Percentiles rank a stretch among this genome's conserved stretches.
These are phyloP conservation scores for Simmondsia chinensis DNA, from an alignment of 148 eudicot genomes.

Conservation along the genomic window DNA sequence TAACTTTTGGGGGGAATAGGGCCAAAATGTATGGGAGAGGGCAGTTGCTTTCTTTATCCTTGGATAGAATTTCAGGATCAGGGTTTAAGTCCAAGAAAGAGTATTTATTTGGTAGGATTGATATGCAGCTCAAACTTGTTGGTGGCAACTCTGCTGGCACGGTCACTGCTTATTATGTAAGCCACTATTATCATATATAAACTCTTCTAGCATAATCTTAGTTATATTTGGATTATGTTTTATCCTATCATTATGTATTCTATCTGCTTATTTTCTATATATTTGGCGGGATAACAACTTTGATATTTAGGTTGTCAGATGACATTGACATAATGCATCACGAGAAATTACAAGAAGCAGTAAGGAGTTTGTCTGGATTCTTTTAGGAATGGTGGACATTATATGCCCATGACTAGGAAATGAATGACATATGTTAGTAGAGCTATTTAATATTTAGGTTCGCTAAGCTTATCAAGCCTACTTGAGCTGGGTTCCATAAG, in stretches of 20 bases:
- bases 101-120: slow-evolving; percentile 39
- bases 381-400: no score
- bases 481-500: no score
- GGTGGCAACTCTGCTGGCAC: slow-evolving; percentile 47
- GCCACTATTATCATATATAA: slow-evolving; percentile 1
- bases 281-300: no score
- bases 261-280: no score
- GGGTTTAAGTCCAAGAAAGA: slow-evolving; percentile 28
- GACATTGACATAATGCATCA: no score
- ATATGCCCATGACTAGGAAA: no score
- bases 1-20: slow-evolving; percentile 24
- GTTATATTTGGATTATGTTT: not conserved
- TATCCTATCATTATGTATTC: not conserved
- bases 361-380: no score
- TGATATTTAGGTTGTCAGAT: no score
- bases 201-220: not conserved
- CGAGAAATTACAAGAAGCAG: no score
- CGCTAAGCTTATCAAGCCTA: no score
- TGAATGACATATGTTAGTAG: no score
- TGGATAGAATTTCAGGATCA: slow-evolving; percentile 33
- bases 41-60: slow-evolving; percentile 22
- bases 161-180: slow-evolving; percentile 35
- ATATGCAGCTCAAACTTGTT: slow-evolving; percentile 38
- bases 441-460: no score
- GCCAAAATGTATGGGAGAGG: slow-evolving; percentile 26